These are phyloP conservation scores for Glutinoglossum americanum DNA, from an alignment of 495 filamentous ascomycete species.

Conservation along the genomic window DNA sequence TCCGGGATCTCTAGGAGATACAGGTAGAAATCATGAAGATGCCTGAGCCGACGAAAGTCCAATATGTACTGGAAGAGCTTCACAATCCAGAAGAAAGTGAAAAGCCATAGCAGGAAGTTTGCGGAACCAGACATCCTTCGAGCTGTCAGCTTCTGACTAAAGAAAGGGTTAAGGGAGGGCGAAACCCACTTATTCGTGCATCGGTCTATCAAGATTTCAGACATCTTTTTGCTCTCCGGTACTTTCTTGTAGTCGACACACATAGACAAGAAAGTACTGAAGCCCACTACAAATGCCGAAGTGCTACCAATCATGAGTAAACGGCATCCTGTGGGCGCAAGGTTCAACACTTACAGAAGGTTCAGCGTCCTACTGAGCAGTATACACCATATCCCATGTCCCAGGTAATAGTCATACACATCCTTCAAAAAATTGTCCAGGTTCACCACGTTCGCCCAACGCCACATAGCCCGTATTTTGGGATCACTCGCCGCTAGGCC, in stretches of 20 bases:
- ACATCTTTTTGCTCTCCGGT: conserved; percentile 48
- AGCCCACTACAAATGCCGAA: conserved; percentile 59
- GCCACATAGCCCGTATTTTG: conserved; percentile 77
- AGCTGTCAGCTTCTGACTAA: not conserved
- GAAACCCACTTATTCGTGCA: conserved; percentile 45
- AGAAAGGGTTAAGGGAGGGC: not conserved
- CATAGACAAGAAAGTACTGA: conserved; percentile 65
- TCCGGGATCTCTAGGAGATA: conserved; percentile 76
- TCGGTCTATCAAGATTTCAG: conserved; percentile 55
- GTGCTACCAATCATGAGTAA: conserved; percentile 23
- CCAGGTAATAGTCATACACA: conserved; percentile 76
- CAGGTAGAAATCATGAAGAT: conserved; percentile 75
- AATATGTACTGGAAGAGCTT: conserved; percentile 52
- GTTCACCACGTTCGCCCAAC: conserved; percentile 84
- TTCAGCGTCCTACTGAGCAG: conserved; percentile 44
- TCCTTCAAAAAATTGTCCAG: conserved; percentile 77
- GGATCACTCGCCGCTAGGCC: conserved; percentile 34
- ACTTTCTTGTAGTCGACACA: conserved; percentile 70
- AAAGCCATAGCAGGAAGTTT: conserved; percentile 65
- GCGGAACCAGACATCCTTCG: conserved; percentile 49
- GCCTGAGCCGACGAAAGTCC: conserved; percentile 51
- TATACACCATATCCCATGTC: conserved; percentile 81
- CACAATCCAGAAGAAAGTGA: conserved; percentile 71
- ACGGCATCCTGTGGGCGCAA: not conserved
- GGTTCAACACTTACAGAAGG: conserved; percentile 37